Percentiles rank a stretch among this genome's conserved stretches.
phyloP scores from a whole-genome alignment of 495 filamentous ascomycete species.

The Penicillium samsonianum region DNA sequence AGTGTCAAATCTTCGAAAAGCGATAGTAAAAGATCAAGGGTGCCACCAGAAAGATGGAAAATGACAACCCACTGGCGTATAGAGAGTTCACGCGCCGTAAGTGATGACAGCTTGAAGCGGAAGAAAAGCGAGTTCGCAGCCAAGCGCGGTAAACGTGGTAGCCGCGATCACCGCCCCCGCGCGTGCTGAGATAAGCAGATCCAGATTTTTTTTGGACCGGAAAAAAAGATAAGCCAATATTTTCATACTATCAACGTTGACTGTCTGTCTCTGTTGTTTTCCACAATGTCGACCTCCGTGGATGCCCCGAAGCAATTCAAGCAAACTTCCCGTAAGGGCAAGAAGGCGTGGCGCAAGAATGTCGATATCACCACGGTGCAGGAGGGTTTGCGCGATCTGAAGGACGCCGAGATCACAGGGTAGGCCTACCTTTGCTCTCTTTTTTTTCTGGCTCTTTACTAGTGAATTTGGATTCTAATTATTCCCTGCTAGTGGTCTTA shows the following conservation, averaged over 20 bases:
- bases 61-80: constrained; percentile 18
- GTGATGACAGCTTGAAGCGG: constrained; percentile 19
- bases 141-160: constrained; percentile 22
- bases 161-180: constrained; percentile 30
- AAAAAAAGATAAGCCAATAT: constrained; percentile 32
- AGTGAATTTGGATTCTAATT: constrained; percentile 9
- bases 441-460: neutral
- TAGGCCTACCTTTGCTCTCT: constrained; percentile 38
- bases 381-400: constrained; percentile 76
- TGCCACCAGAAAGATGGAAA: constrained; percentile 20
- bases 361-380: constrained; percentile 86
- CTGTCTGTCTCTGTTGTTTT: constrained; percentile 7
- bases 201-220: constrained; percentile 34
- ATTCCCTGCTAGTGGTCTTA: constrained; percentile 62
- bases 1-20: neutral
- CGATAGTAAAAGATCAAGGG: constrained; percentile 4
- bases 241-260: constrained; percentile 9
- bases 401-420: constrained; percentile 89
- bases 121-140: constrained; percentile 28
- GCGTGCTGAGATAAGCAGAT: constrained; percentile 37
- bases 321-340: constrained; percentile 93
- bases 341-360: constrained; percentile 98
- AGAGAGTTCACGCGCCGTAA: constrained; percentile 21
- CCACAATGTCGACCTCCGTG: constrained; percentile 40
- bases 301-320: constrained; percentile 61